Evolutionary conservation across 2,329 filamentous ascomycete species (phyloP), one percentile per base, ranked within the genome.

Genomic region (Fusarium domesticum): DNA sequence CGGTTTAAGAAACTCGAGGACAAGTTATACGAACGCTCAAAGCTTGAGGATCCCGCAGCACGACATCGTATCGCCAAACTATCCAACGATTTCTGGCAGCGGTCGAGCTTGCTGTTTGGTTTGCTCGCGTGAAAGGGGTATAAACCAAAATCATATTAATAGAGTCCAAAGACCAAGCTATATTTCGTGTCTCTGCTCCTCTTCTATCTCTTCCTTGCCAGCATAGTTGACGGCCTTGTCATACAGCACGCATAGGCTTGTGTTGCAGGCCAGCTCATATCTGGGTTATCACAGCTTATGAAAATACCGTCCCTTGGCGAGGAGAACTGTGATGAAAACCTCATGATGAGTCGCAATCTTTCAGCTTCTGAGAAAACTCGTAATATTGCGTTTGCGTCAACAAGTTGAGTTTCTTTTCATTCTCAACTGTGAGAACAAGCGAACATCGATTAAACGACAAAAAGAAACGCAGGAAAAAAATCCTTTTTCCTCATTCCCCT

Each of bases 271-370:
- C n/a, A n/a, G n/a, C n/a, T n/a, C n/a, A n/a, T n/a, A n/a, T n/a
- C n/a, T n/a, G n/a, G n/a, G n/a, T n/a, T n/a, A n/a, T 57, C 18
- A 96, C 65, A 97, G 71, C 74, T 97, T 97, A 71, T 98, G 93
- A 72, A 97, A 97, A 63, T 72, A 84, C 6, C 80, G 77, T n/a
- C 92, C 92, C 47, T 81, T 91, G 60, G 83, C 93, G 0, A 89
- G 88, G 4, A 97, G 63, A 10, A 97, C 75, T 3, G 92, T 97
- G 58, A 96, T 83, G 62, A 78, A 87, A 47, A 96, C 83, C 53
- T 95, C 87, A 49, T 92, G 82, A 52, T 83, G 83, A 7, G 73
- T 76, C 14, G 89, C 91, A 37, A 97, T 76, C 84, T 45, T 85
- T 80, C 64, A 98, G 71, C 37, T 81, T 76, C 56, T 80, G 76